Base-by-base conservation (phyloP, 2,329 filamentous ascomycete genomes). In the Juglanconis oblonga region DNA sequence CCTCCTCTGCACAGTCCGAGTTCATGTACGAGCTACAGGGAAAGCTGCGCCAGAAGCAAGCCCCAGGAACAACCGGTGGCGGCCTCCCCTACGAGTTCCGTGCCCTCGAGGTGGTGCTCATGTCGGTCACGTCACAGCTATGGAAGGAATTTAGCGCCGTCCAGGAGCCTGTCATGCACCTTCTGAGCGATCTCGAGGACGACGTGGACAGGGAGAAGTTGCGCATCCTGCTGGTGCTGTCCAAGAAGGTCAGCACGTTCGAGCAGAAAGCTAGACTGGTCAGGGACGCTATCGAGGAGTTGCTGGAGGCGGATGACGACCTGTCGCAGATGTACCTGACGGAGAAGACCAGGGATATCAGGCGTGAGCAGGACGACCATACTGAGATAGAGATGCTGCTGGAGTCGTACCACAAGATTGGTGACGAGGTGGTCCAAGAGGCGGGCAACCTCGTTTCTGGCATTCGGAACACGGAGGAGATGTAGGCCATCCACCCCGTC, bases 21-120 rank as follows among this genome's bases (percentile, higher is more conserved):
- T 99, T 99, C 77, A 96, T 99, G 86, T 97, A 98, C 75, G 95
- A 98, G 70, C 79, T 99, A 24, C 92, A 98, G 73, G 91, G 91
- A 11, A 97, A 96, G 72, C 80, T 99, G 49, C 88, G 91, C 64
- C 92, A 97, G 70, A 94, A 92, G 72, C 82, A 87, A 61, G 71
- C 78, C 2, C 78, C 82, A 1, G 75, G 78, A n/a, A 82, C 85
- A 14, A 45, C 51, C 36, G 83, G 82, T 42, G 83, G 81, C 40
- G 84, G 85, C 2, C 81, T 99, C 5, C 91, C 95, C 0, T 99
- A 99, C 74, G 95, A 99, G 73, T 97, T 98, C 74, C 89, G 95
- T 33, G 95, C 95, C 4, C 84, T 99, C 17, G 95, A 99, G 81
- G 92, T 95, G 0, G 93, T 98, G 11, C 80, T 99, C 62, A 95